Evolutionary conservation across 768 basidiomycete genomes (phyloP), one percentile per base, ranked within the genome.

Genomic region (Pleurotus djamor): DNA sequence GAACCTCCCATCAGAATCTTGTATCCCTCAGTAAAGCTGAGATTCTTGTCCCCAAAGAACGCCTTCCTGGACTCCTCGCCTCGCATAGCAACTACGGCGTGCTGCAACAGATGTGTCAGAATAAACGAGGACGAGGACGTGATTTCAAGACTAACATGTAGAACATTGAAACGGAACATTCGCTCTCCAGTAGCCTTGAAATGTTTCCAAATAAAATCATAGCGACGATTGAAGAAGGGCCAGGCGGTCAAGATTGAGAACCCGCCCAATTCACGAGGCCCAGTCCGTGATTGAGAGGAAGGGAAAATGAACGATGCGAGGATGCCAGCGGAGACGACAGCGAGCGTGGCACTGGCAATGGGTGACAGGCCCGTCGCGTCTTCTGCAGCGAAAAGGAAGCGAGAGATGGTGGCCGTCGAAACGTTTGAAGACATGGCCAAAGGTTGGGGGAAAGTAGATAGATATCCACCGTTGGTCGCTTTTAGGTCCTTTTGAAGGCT

Each of bases 1-100:
- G 64, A 52, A 33, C 64, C 71, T 14, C 71, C 73, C 58, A 71
- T 65, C 6, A 75, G 65, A 36, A 74, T 65, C 52, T 63, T 68
- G 47, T 74, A 75, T 35, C 74, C 74, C 62, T 74, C 70, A 16
- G 48, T 61, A 48, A 72, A 65, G 52, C 64, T 66, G 4, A 75
- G 60, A 34, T 58, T 62, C 41, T 66, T 67, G 38, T 70, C 64
- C 34, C 69, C 66, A 56, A 73, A 72, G 57, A 73, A 74, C 0
- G 64, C 60, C 35, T 72, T 69, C 3, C 73, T 63, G 5, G 69
- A 72, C 41, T 69, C 68, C n/a, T 72, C 69, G 0, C 74, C 75
- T 32, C 61, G 61, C 5, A 73, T 44, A 5, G 72, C 75, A 0
- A 73, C 68, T 33, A 64, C 63, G 1, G 28, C 21, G 47, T 65